Base-by-base conservation (phyloP, 441 rosid genomes). In the Euphorbia celastroides region DNA sequence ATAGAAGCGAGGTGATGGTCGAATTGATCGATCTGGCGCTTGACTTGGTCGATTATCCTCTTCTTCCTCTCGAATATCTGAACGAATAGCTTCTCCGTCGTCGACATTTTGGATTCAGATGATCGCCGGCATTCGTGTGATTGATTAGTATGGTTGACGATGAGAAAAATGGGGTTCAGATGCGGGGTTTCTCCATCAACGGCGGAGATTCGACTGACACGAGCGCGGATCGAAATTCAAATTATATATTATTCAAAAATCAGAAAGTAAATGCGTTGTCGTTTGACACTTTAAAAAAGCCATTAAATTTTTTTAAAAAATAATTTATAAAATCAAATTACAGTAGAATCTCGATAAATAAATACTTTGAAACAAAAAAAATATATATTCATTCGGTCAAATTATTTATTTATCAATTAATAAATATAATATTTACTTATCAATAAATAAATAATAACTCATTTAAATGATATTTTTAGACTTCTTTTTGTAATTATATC, bases 1-100 rank as follows among this genome's bases (percentile, higher is more conserved):
- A 77, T 85, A 62, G 89, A 80, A 68, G 92, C 93, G 74, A 89
- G 88, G 52, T 82, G 84, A 8, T 80, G 85, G 60, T 93, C 97
- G 71, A 81, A 85, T 70, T 78, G 87, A 51, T 77, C 80, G 44
- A 76, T 72, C 70, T 82, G 89, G 64, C 84, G 85, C 83, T 77
- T 80, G n/a, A 82, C 83, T 69, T 84, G 85, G 54, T 83, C 88
- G 48, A 90, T 70, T 69, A 86, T 84, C 70, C 81, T 71, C 70
- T 74, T 79, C 84, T 86, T 88, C 78, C 85, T 79, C 76, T 88
- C 98, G 72, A 88, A 82, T 64, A 90, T 82, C 87, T 92, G 84
- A 50, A 78, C 66, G 74, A 92, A 78, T 64, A 83, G 77, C 77
- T 82, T 86, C 92, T 87, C 92, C 63, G 74, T 69, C 67, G 81